Evolutionary conservation across 192 early-diverging fungal genomes (phyloP), one percentile per base, ranked within the genome.

Genomic region (Backusella tarrabulga): DNA sequence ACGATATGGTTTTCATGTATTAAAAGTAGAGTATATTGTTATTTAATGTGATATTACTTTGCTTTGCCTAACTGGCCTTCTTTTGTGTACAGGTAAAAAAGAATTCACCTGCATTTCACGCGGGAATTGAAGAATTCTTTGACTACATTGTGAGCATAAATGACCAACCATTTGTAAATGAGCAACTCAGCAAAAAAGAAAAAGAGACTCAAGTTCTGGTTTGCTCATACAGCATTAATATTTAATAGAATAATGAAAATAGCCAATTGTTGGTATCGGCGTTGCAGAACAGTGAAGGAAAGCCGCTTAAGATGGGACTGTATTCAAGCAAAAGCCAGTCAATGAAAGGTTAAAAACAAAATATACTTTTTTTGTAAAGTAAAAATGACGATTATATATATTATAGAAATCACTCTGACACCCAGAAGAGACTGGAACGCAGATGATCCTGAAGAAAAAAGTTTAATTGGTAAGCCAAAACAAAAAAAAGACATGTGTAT

Each of bases 41-140:
- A 44, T 34, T 29, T 9, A 40, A 14, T 34, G 23, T 4, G 36
- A 3, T 38, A n/a, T 50, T 50, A 1, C 19, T 50, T 50, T 50
- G 15, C 17, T 50, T 50, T 50, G 15, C 11, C 15, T 14, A 11
- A 15, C n/a, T 60, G 93, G 34, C 19, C 32, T 29, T 40, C 42
- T 29, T 26, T 17, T 68, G 86, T 90, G 26, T 88, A 87, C 3
- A 93, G 91, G 90, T 93, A 63, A 83, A 88, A 40, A 83, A 88
- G 36, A 85, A 87, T 73, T 92, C 93, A 7, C 92, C 93, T 17
- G 90, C 92, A 8, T 84, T 87, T 56, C 78, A 69, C 14, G 89
- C 87, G 68, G 92, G 92, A 19, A 85, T 94, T 42, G 86, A 91
- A 34, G 90, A 87, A 8, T 93, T 93, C 75, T 94, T 94, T 79